Evolutionary conservation across 768 basidiomycete genomes (phyloP).

Genomic region (Paxillus rubicundulus): DNA sequence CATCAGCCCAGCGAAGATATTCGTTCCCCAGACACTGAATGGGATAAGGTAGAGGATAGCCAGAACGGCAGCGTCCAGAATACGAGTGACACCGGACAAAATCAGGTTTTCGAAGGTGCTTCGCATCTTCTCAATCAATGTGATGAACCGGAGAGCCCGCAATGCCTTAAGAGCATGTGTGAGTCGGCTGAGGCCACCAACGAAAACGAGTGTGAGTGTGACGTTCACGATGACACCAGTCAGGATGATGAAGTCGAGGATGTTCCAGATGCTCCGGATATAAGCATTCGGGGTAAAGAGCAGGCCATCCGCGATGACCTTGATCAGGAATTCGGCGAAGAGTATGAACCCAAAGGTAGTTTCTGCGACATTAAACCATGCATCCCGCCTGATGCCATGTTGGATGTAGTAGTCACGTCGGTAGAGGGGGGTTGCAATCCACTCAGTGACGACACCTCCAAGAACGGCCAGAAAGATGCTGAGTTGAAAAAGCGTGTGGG

Average conservation of each 20-base stretch:
- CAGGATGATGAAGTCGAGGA: constrained; percentile 86
- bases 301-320: constrained; percentile 90
- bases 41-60: constrained; percentile 91
- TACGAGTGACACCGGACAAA: constrained; percentile 79
- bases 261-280: constrained; percentile 87
- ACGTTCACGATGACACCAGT: constrained; percentile 73
- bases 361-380: constrained; percentile 91
- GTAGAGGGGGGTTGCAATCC: constrained; percentile 80
- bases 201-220: constrained; percentile 65
- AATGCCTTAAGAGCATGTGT: constrained; percentile 86
- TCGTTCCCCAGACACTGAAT: constrained; percentile 91
- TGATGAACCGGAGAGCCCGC: constrained; percentile 85
- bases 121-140: constrained; percentile 82
- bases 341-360: constrained; percentile 66
- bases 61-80: constrained; percentile 85
- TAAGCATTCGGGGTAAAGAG: constrained; percentile 91
- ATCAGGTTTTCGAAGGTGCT: constrained; percentile 84
- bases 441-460: constrained; percentile 78
- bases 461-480: constrained; percentile 73
- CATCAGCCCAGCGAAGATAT: constrained; percentile 85
- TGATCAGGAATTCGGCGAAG: constrained; percentile 82
- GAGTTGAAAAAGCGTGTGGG: constrained; percentile 72
- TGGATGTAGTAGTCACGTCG: constrained; percentile 65
- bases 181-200: constrained; percentile 77
- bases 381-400: constrained; percentile 57